Evolutionary conservation across 306 rosid species (phyloP), one percentile per base, ranked within the genome.

Genomic region (Medicago lupulina): DNA sequence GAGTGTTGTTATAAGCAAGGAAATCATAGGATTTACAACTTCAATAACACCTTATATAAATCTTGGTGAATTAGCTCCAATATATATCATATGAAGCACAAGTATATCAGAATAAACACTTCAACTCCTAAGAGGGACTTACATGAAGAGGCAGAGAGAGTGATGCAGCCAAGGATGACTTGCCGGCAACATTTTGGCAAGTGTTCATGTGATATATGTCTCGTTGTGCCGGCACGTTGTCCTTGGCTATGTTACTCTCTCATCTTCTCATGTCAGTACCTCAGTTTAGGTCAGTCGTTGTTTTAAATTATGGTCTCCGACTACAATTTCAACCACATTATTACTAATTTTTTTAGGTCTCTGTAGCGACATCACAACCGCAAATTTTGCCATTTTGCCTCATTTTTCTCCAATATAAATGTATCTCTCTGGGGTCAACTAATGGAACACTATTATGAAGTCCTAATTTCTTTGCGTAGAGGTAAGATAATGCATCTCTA

Each of bases 161-260:
- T 62, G 39, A 57, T 69, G 34, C 83, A 84, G 87, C 87, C 87
- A 84, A 81, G 87, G 83, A 84, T 84, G 85, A 84, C 83, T 84
- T 84, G 87, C 87, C 85, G 87, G 76, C n/a, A 13, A 8, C 21
- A n/a, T 34, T 21, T 21, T 61, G 0, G 18, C 21, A 12, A 50
- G 15, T 14, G 11, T n/a, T 67, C n/a, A 66, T 47, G 44, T 28
- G 70, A 8, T 15, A 21, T n/a, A 1, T 49, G 1, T 2, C n/a
- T 14, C 1, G 0, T 0, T 4, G 11, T 39, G 13, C 69, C 85
- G 84, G 84, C 89, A 83, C 83, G 85, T 81, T 16, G 71, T 40
- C 75, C 14, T 80, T 83, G 87, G 87, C 87, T 86, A 83, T 43
- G 31, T 71, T 71, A 53, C 36, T 13, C 82, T 83, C 60, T 81